Percentiles rank a stretch among this genome's conserved stretches.
These are phyloP conservation scores for Yarrowia sp. DNA, from an alignment of 805 yeast genomes.

Conservation along the genomic window DNA sequence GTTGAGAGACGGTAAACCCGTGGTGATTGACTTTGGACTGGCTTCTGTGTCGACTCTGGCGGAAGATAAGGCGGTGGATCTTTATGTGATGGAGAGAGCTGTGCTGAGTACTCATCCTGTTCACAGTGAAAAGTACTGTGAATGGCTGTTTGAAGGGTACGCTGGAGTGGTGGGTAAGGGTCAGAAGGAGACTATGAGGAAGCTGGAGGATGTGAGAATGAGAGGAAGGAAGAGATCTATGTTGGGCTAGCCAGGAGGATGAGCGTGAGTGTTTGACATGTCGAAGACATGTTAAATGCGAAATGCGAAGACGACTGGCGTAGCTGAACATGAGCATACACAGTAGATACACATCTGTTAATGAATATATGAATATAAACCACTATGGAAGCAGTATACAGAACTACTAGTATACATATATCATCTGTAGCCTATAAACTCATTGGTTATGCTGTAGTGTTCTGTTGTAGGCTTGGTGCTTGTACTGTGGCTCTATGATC, in stretches of 20 bases:
- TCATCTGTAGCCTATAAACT: no score
- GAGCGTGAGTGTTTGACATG: no score
- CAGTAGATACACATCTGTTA: no score
- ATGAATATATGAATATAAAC: no score
- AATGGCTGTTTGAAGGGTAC: constrained; percentile 75
- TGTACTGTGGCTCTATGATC: no score
- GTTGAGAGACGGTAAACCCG: constrained; percentile 49
- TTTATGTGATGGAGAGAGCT: constrained; percentile 92
- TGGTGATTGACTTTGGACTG: constrained; percentile 86
- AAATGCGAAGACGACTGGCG: no score
- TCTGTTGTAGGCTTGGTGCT: no score
- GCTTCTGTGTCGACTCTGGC: constrained; percentile 62
- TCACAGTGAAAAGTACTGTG: constrained; percentile 59
- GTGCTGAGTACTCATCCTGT: constrained; percentile 85
- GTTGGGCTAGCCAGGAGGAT: constrained; percentile 61
- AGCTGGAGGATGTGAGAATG: constrained; percentile 79
- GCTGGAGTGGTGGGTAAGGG: constrained; percentile 2
- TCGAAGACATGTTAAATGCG: no score
- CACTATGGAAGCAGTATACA: no score
- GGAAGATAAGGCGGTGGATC: constrained; percentile 96
- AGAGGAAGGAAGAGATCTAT: constrained; percentile 95
- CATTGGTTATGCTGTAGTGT: no score
- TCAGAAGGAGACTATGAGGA: constrained; percentile 52
- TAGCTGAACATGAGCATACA: no score
- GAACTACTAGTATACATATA: no score